phyloP scores from a whole-genome alignment of 805 yeast genomes.

The Ogataea kodamae region DNA sequence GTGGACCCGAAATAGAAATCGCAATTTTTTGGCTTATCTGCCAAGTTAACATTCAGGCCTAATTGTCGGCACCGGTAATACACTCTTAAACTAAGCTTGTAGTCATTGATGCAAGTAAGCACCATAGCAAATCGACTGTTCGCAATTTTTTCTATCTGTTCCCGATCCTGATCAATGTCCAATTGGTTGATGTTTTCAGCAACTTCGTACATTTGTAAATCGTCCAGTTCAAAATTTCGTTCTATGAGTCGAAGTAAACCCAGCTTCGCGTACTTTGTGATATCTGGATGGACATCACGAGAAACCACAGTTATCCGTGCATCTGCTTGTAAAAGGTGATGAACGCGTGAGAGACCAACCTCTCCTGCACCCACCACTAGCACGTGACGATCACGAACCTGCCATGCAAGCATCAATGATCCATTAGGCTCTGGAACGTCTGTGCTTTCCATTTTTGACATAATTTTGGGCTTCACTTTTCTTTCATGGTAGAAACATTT shows the following conservation, averaged over 20 bases:
- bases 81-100: slow-evolving; percentile 51
- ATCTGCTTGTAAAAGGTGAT: slow-evolving; percentile 63
- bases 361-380: slow-evolving; percentile 76
- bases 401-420: slow-evolving; percentile 71
- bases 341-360: slow-evolving; percentile 69
- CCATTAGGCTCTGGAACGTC: slow-evolving; percentile 39
- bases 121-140: slow-evolving; percentile 56
- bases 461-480: slow-evolving; percentile 2
- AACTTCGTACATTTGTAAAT: slow-evolving; percentile 49
- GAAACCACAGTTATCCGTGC: slow-evolving; percentile 67
- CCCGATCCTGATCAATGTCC: slow-evolving; percentile 31
- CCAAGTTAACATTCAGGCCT: slow-evolving; percentile 67
- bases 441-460: slow-evolving; percentile 1
- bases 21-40: slow-evolving; percentile 80
- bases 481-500: background rate
- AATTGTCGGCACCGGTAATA: slow-evolving; percentile 46
- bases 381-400: slow-evolving; percentile 57
- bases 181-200: slow-evolving; percentile 6
- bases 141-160: slow-evolving; percentile 34
- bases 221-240: slow-evolving; percentile 45
- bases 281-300: slow-evolving; percentile 37
- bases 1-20: slow-evolving; percentile 85
- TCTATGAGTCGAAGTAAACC: slow-evolving; percentile 43
- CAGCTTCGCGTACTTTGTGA: slow-evolving; percentile 31
- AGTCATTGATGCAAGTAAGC: slow-evolving; percentile 73